Evolutionary conservation across 441 rosid species (phyloP).

Genomic region (Kokia cookei): DNA sequence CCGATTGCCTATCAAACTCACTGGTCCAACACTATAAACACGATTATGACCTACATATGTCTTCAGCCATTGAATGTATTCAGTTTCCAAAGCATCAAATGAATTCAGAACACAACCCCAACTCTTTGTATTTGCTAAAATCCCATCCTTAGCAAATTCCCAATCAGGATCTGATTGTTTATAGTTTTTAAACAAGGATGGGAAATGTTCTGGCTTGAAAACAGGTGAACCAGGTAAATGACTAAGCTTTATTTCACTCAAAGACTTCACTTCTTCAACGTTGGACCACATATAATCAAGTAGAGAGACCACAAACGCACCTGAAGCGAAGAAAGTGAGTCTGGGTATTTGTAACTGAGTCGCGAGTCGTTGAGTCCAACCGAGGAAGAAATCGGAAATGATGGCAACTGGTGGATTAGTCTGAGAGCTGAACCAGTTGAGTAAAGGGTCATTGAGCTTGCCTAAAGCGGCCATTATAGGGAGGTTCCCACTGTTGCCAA

Average conservation of each 20-base stretch:
- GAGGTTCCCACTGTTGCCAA: slow-evolving; percentile 31
- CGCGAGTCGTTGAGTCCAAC: slow-evolving; percentile 43
- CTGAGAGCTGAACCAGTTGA: slow-evolving; percentile 38
- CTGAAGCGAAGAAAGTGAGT: slow-evolving; percentile 25
- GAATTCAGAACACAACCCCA: slow-evolving; percentile 35
- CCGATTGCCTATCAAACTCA: slow-evolving; percentile 23
- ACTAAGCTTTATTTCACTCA: slow-evolving; percentile 18
- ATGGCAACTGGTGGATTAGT: slow-evolving; percentile 37
- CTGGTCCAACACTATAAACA: slow-evolving; percentile 40
- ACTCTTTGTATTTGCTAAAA: slow-evolving; percentile 25
- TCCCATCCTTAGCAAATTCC: slow-evolving; percentile 17
- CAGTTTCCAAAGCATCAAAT: slow-evolving; percentile 26
- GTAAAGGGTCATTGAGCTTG: slow-evolving; percentile 26
- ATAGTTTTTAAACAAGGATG: slow-evolving; percentile 20
- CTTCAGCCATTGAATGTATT: slow-evolving; percentile 20
- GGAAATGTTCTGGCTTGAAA: slow-evolving; percentile 34
- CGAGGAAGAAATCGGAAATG: slow-evolving; percentile 54
- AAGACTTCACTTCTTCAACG: slow-evolving; percentile 1
- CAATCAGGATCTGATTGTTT: slow-evolving; percentile 22
- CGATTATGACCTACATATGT: slow-evolving; percentile 21
- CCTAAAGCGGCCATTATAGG: slow-evolving; percentile 28
- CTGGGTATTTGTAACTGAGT: slow-evolving; percentile 24
- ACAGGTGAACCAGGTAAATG: slow-evolving; percentile 30
- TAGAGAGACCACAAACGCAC: slow-evolving; percentile 19
- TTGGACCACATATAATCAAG: slow-evolving; percentile 11